A percentile compares a stretch with the other conserved stretches of the same genome.
Evolutionary conservation across 2,329 filamentous ascomycete species (phyloP).

Genomic region (Chrysoporthe austroafricana): DNA sequence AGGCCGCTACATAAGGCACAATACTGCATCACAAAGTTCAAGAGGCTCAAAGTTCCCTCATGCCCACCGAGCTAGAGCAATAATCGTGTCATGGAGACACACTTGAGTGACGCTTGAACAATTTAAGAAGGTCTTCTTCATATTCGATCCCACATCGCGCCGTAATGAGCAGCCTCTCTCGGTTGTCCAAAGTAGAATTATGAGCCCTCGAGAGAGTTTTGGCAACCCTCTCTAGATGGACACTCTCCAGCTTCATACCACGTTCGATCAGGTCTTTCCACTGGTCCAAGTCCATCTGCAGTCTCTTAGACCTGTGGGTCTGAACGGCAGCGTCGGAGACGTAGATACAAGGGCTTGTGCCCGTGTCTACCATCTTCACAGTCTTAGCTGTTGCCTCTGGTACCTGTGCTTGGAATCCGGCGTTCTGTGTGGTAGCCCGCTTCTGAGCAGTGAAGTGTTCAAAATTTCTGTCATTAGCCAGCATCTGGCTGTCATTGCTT

Average conservation of each 20-base stretch:
- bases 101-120: not conserved
- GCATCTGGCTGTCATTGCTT: not conserved
- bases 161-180: not conserved
- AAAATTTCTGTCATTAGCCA: too few relatives aligned
- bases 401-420: not conserved
- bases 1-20: too few relatives aligned
- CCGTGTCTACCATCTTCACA: not conserved
- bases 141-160: conserved; percentile 1
- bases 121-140: not conserved
- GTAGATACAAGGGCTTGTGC: not conserved
- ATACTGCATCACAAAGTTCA: too few relatives aligned
- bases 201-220: not conserved
- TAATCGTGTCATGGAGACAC: not conserved
- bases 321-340: not conserved
- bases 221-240: conserved; percentile 1
- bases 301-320: not conserved
- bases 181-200: not conserved
- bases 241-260: not conserved
- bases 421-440: not conserved
- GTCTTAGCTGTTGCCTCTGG: not conserved
- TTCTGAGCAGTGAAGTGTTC: too few relatives aligned
- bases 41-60: too few relatives aligned
- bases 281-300: conserved; percentile 3
- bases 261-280: not conserved
- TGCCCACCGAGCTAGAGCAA: too few relatives aligned